Base-by-base conservation (phyloP, 2,329 filamentous ascomycete species). In the Claviceps pazoutovae region DNA sequence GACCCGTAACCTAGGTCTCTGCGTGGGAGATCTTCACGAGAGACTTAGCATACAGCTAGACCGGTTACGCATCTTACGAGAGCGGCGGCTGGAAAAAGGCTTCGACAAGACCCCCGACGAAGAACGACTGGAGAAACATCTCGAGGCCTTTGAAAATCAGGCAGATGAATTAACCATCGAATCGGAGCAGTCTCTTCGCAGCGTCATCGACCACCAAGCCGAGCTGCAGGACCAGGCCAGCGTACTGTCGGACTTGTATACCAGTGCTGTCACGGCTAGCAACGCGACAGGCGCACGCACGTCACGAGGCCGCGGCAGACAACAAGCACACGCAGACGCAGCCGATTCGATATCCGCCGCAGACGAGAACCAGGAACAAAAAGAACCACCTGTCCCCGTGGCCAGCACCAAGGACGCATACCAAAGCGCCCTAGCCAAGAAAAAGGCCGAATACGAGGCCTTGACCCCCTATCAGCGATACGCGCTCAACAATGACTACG, bases 401-500 rank as follows among this genome's bases (percentile, higher is more conserved):
- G 51, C 57, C 8, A 66, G 63, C 51, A 59, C 46, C 2, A 53
- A 67, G 5, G 59, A 63, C 6, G 53, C 70, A n/a, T 64, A 74
- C 42, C 59, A 64, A 39, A 54, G 66, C 6, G 61, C 66, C 13
- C 67, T 67, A 34, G 59, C 64, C 34, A 55, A 63, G 37, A 73
- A 72, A 51, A 59, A 63, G 0, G 59, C 58, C 11, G 70, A 73
- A 42, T 80, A 79, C 59, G 63, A 61, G 0, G 55, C 58, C 1
- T 63, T 74, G 56, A 65, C 60, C 38, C 59, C 68, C 46, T 63
- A 74, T 53, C 63, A 75, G 56, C 73, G 73, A 26, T 82, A 81
- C 59, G 76, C 70, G 4, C 57, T 69, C 13, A 71, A 80, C 63
- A 81, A 81, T 60, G 75, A 80, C 58, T 82, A 82, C 59, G 71